A percentile compares a stretch with the other conserved stretches of the same genome.
Conservation (phyloP, 1,139 yeast species). For the Scheffersomyces insectosa region DNA sequence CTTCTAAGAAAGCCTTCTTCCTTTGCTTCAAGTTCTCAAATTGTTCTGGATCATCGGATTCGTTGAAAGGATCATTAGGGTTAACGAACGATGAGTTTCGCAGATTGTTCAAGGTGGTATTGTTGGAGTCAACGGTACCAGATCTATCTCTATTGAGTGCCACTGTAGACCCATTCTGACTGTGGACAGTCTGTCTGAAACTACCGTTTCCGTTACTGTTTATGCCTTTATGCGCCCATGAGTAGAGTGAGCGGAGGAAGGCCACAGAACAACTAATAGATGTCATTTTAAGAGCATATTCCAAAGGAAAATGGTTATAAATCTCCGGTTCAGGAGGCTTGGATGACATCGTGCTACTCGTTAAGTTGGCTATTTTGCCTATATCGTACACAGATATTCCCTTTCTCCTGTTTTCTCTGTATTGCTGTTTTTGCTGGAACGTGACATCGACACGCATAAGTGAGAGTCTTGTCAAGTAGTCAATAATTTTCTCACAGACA, state of each 20-base stretch:
- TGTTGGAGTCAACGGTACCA: slow-evolving; percentile 41
- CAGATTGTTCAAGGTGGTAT: slow-evolving; percentile 28
- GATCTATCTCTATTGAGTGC: slow-evolving; percentile 37
- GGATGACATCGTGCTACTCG: slow-evolving; percentile 64
- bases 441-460: slow-evolving; percentile 72
- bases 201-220: slow-evolving; percentile 13
- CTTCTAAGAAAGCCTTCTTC: slow-evolving; percentile 78
- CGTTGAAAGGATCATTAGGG: slow-evolving; percentile 24
- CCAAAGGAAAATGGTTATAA: slow-evolving; percentile 61
- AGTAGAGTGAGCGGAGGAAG: slow-evolving; percentile 73
- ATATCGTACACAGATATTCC: slow-evolving; percentile 76
- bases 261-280: slow-evolving; percentile 82
- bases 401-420: slow-evolving; percentile 58
- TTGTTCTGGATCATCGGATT: slow-evolving; percentile 75
- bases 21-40: slow-evolving; percentile 84
- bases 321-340: slow-evolving; percentile 65
- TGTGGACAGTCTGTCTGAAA: slow-evolving; percentile 4
- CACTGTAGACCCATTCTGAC: slow-evolving; percentile 17
- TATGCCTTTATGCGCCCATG: slow-evolving; percentile 86
- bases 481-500: slow-evolving; percentile 78
- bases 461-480: slow-evolving; percentile 73
- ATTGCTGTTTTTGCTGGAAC: slow-evolving; percentile 65
- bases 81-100: slow-evolving; percentile 36
- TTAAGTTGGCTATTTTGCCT: slow-evolving; percentile 70
- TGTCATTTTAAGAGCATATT: slow-evolving; percentile 80